Conservation (phyloP, 345 rosid genomes). For the Moringa oleifera region DNA sequence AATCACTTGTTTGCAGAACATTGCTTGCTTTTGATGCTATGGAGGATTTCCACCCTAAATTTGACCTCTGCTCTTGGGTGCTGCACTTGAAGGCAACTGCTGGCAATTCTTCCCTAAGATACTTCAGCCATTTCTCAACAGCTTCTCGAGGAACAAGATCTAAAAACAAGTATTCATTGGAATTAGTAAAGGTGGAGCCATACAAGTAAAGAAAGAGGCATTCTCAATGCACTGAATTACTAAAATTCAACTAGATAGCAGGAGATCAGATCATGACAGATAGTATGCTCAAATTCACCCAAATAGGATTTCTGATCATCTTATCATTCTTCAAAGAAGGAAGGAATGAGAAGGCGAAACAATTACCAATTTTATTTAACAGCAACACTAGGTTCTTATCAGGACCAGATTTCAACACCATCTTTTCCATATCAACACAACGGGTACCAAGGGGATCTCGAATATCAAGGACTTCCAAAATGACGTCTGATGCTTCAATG, state of each 20-base stretch:
- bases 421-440: slow-evolving; percentile 87
- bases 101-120: slow-evolving; percentile 91
- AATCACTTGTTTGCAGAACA: slow-evolving; percentile 82
- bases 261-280: background rate
- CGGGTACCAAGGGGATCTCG: slow-evolving; percentile 95
- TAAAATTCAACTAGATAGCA: no score
- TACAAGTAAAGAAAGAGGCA: background rate
- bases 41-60: slow-evolving; percentile 88
- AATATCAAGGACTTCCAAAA: slow-evolving; percentile 92
- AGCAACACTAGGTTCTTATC: slow-evolving; percentile 80
- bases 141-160: slow-evolving; percentile 99
- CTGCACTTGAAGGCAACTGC: slow-evolving; percentile 97
- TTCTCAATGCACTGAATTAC: background rate
- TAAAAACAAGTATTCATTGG: slow-evolving; percentile 17
- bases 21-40: slow-evolving; percentile 64
- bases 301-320: no score
- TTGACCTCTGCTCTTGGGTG: slow-evolving; percentile 88
- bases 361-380: slow-evolving; percentile 81
- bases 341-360: slow-evolving; percentile 2
- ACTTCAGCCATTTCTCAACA: slow-evolving; percentile 92
- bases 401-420: slow-evolving; percentile 82
- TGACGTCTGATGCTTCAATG: slow-evolving; percentile 86
- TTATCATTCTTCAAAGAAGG: background rate
- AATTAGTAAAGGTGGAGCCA: background rate
- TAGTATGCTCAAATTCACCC: no score